phyloP scores from a whole-genome alignment of 208 protist genomes.

The Trypanosoma scelopori region DNA sequence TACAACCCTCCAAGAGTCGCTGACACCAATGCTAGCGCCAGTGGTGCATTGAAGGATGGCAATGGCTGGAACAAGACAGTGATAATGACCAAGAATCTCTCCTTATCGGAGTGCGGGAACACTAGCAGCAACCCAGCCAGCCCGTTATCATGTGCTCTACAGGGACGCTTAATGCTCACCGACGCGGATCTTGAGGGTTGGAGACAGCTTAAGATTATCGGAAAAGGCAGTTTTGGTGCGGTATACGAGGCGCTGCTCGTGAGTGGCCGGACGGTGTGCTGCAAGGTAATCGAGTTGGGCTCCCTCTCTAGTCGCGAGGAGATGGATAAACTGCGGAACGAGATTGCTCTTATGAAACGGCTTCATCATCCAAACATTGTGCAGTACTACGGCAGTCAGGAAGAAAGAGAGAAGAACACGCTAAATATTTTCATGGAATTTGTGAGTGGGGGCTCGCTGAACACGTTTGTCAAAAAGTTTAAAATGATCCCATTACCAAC shows the following conservation, averaged over 20 bases:
- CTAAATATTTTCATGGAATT: slow-evolving; percentile 95
- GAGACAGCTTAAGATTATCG: slow-evolving; percentile 70
- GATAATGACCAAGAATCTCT: not conserved
- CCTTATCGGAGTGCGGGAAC: not conserved
- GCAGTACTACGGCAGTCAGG: slow-evolving; percentile 86
- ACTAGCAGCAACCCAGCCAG: slow-evolving; percentile 1
- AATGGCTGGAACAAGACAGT: slow-evolving; percentile 3
- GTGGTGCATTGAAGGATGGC: not conserved
- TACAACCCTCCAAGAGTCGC: slow-evolving; percentile 8
- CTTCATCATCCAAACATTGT: slow-evolving; percentile 91
- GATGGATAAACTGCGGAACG: slow-evolving; percentile 79
- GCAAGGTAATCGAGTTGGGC: slow-evolving; percentile 84
- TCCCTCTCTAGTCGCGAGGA: slow-evolving; percentile 59
- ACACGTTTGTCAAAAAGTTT: slow-evolving; percentile 78
- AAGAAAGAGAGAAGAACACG: slow-evolving; percentile 53
- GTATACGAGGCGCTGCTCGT: slow-evolving; percentile 76
- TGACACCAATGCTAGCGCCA: not conserved
- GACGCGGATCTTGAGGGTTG: slow-evolving; percentile 72
- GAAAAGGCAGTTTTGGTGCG: slow-evolving; percentile 86
- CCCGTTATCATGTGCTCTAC: not conserved
- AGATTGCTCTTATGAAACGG: slow-evolving; percentile 82
- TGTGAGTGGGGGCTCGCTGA: slow-evolving; percentile 80
- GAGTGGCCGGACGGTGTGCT: slow-evolving; percentile 77
- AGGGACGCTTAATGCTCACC: slow-evolving; percentile 35
- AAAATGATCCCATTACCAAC: slow-evolving; percentile 70